These are phyloP conservation scores for Myochromella boudieri DNA, from an alignment of 768 basidiomycete genomes.

Conservation along the genomic window DNA sequence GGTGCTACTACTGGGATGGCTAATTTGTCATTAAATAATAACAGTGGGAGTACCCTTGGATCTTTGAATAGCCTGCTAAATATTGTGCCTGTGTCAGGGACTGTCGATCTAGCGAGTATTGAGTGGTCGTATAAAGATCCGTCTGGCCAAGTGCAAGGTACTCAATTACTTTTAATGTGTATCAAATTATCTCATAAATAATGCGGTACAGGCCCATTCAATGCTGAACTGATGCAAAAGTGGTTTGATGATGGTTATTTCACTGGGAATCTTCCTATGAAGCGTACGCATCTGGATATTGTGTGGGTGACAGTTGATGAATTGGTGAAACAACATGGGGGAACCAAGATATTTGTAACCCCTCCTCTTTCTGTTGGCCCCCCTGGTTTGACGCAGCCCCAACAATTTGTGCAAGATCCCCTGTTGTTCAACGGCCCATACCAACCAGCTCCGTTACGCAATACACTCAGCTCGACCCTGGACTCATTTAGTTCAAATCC, in stretches of 20 bases:
- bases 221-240: slow-evolving; percentile 88
- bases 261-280: slow-evolving; percentile 77
- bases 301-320: slow-evolving; percentile 69
- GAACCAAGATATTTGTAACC: slow-evolving; percentile 64
- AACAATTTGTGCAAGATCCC: slow-evolving; percentile 39
- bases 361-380: slow-evolving; percentile 45
- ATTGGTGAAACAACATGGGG: slow-evolving; percentile 49
- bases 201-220: slow-evolving; percentile 72
- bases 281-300: slow-evolving; percentile 67
- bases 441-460: slow-evolving; percentile 66
- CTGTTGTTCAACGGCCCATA: slow-evolving; percentile 53
- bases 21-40: slow-evolving; percentile 14
- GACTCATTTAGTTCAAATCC: slow-evolving; percentile 63
- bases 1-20: slow-evolving; percentile 12
- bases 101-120: slow-evolving; percentile 55
- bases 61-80: slow-evolving; percentile 6
- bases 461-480: slow-evolving; percentile 60
- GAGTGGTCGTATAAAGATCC: slow-evolving; percentile 96
- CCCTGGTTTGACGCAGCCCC: slow-evolving; percentile 52
- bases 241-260: slow-evolving; percentile 95
- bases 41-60: slow-evolving; percentile 16
- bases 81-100: slow-evolving; percentile 42
- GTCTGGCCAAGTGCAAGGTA: slow-evolving; percentile 89
- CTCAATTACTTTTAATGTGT: slow-evolving; percentile 4
- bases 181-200: slow-evolving; percentile 6